Evolutionary conservation across 192 early-diverging fungal genomes (phyloP).

Genomic region (Coemansia sp.): DNA sequence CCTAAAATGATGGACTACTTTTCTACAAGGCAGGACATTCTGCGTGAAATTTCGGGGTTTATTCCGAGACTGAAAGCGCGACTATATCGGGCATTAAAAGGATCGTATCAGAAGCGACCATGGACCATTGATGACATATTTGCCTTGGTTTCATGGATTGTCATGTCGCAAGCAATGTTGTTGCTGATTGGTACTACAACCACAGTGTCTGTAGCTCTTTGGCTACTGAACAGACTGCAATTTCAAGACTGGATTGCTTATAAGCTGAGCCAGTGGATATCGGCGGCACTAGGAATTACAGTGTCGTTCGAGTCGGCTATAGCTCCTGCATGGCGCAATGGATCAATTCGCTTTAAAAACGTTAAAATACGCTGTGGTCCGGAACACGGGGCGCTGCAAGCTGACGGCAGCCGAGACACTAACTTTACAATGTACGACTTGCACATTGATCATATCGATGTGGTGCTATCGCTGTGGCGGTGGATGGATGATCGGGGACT

Average conservation of each 20-base stretch:
- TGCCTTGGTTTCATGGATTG: constrained; percentile 84
- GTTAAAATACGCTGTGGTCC: constrained; percentile 61
- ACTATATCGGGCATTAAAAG: constrained; percentile 58
- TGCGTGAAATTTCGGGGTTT: constrained; percentile 59
- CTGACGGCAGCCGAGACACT: constrained; percentile 51
- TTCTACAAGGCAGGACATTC: constrained; percentile 43
- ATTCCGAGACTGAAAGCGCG: constrained; percentile 62
- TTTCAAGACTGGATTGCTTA: constrained; percentile 84
- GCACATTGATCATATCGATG: constrained; percentile 74
- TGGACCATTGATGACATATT: constrained; percentile 86
- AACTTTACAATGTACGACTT: constrained; percentile 91
- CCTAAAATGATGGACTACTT: constrained; percentile 35
- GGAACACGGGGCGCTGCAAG: constrained; percentile 33
- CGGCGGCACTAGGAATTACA: constrained; percentile 72
- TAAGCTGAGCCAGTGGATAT: constrained; percentile 76
- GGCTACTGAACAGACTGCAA: constrained; percentile 75
- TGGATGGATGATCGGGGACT: constrained; percentile 86
- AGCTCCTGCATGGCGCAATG: constrained; percentile 87
- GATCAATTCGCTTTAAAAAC: constrained; percentile 82
- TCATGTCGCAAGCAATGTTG: constrained; percentile 83
- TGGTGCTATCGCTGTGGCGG: constrained; percentile 80
- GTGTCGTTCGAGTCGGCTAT: constrained; percentile 90
- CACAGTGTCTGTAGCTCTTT: constrained; percentile 75
- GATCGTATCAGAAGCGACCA: constrained; percentile 64
- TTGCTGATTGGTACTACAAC: constrained; percentile 86